Conservation (phyloP, 1,139 yeast genomes). For the Torulaspora pretoriensis region DNA sequence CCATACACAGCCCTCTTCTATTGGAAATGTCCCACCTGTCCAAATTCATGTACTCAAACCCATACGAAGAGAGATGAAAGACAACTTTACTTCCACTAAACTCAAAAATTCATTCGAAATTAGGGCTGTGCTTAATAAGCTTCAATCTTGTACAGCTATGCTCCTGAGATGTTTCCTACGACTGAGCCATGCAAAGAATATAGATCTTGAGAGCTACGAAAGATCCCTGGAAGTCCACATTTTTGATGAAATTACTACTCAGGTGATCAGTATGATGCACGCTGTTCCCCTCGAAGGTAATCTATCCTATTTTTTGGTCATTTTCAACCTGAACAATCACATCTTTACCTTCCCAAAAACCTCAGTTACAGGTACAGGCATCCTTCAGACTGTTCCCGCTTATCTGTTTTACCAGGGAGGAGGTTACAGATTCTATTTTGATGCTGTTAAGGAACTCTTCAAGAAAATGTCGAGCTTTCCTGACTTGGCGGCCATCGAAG, state of each 20-base stretch:
- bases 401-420: constrained; percentile 47
- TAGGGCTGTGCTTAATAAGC: constrained; percentile 47
- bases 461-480: constrained; percentile 25
- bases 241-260: constrained; percentile 27
- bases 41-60: constrained; percentile 34
- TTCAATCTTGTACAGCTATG: constrained; percentile 47
- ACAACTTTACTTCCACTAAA: constrained; percentile 47
- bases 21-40: constrained; percentile 37
- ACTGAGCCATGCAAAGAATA: constrained; percentile 28
- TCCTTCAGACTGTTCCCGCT: constrained; percentile 44
- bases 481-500: constrained; percentile 36
- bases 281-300: constrained; percentile 20
- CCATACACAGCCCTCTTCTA: constrained; percentile 41
- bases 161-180: constrained; percentile 35
- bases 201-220: constrained; percentile 21
- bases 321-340: constrained; percentile 31
- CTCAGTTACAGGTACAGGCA: constrained; percentile 30
- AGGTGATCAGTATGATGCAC: constrained; percentile 25
- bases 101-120: constrained; percentile 59
- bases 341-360: constrained; percentile 32
- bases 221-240: constrained; percentile 30
- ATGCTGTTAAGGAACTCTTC: constrained; percentile 23
- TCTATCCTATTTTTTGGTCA: constrained; percentile 35
- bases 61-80: constrained; percentile 34
- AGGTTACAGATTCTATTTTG: constrained; percentile 38